Conservation (phyloP, 73 alveolate species). For the Paramecium pentaurelia region DNA sequence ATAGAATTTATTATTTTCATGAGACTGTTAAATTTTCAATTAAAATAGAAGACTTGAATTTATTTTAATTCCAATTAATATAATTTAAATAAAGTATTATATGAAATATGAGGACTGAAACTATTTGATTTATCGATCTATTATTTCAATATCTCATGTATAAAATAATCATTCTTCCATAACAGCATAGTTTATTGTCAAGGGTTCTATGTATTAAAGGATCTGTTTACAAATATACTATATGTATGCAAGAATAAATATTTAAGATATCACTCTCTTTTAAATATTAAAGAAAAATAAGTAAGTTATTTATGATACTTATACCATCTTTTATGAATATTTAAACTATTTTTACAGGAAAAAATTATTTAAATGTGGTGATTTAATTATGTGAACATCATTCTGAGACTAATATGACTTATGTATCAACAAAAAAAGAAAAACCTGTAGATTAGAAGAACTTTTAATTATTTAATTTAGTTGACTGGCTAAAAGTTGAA, state of each 20-base stretch:
- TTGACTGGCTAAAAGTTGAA: slow-evolving; percentile 34
- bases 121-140: slow-evolving; percentile 45
- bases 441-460: slow-evolving; percentile 33
- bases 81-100: neutral
- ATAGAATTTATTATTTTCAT: no score
- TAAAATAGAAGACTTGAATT: neutral
- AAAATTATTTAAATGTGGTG: no score
- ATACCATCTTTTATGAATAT: slow-evolving; percentile 35
- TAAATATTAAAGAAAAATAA: slow-evolving; percentile 58
- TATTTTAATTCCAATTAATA: neutral
- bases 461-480: neutral
- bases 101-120: neutral
- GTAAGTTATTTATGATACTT: slow-evolving; percentile 34
- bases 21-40: no score
- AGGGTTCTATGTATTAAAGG: neutral
- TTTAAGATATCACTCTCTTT: slow-evolving; percentile 50
- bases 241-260: neutral
- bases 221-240: slow-evolving; percentile 2
- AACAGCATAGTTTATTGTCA: slow-evolving; percentile 38
- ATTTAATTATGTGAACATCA: slow-evolving; percentile 62
- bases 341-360: slow-evolving; percentile 5
- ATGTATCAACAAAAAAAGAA: slow-evolving; percentile 33
- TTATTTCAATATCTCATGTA: slow-evolving; percentile 56
- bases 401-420: slow-evolving; percentile 46
- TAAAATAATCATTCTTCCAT: slow-evolving; percentile 39